phyloP scores from a whole-genome alignment of 108 stramenopile genomes.

The Parietichytrium sp. region DNA sequence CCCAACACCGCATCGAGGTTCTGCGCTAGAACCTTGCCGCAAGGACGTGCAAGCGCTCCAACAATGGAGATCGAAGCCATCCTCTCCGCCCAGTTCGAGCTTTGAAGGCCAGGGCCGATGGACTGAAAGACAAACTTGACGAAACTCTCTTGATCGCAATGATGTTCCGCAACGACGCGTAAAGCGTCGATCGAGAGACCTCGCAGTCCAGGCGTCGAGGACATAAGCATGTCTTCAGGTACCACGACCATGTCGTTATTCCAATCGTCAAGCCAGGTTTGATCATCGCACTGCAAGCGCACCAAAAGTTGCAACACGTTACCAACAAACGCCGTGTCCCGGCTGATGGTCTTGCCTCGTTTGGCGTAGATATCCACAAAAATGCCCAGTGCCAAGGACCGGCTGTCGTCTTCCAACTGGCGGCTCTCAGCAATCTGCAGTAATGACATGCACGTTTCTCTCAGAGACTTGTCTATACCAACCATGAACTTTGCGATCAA shows the following conservation, averaged over 20 bases:
- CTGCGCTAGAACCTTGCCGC: not conserved
- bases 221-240: not conserved
- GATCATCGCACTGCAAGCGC: conserved; percentile 4
- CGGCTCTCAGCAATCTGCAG: conserved; percentile 11
- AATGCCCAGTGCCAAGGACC: not conserved
- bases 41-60: not conserved
- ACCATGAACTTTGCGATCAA: conserved; percentile 9
- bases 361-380: not conserved
- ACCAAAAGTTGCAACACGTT: not conserved
- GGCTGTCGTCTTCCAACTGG: not conserved
- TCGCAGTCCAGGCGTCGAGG: not conserved
- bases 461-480: not conserved
- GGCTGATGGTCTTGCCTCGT: conserved; percentile 3
- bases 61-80: not conserved
- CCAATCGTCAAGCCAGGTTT: conserved; percentile 33
- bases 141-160: not conserved
- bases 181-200: not conserved
- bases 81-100: not conserved
- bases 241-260: not conserved
- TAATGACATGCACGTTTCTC: not conserved
- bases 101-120: not conserved
- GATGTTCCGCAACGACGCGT: not conserved
- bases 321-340: conserved; percentile 20
- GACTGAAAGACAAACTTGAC: not conserved
- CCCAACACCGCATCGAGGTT: not conserved